Evolutionary conservation across 371 early-diverging fungal species (phyloP), one percentile per base, ranked within the genome.

Genomic region (Mortierella polycephala): DNA sequence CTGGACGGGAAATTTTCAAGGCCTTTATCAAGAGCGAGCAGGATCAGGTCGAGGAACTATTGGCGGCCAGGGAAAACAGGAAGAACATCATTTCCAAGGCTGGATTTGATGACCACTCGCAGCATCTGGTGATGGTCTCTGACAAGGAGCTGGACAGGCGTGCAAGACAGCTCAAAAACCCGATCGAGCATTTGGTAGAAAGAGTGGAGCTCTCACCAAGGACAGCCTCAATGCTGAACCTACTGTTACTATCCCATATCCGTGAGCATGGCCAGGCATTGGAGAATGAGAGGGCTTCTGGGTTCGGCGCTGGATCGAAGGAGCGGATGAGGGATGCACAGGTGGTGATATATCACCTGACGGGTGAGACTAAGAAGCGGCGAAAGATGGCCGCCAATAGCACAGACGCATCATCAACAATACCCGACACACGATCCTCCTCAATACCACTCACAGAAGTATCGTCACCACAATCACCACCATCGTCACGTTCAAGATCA

Each of bases 161-260:
- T 1, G 53, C 53, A 10, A 44, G 53, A 47, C 23, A 49, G 10
- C 40, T 57, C 20, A 54, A 53, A 59, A 13, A 8, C 10, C 69
- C 73, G 13, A 67, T 63, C 16, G 61, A 57, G n/a, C 72, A 79
- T 56, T 23, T 62, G 59, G 62, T 79, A 21, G 73, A 72, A 21
- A 58, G 66, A 14, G 55, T 73, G 20, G 69, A 64, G n/a, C 52
- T 79, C 37, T 66, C 79, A 9, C 51, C 62, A 6, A 59, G 54
- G 13, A 72, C 73, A 11, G 79, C 79, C 1, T 53, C 69, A n/a
- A 72, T 79, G 69, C 46, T 79, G 64, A 79, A 79, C 57, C 52
- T 79, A 20, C 46, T 72, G 54, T 60, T 59, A 13, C 21, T 79
- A 46, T 60, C 73, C 2, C 63, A 73, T 23, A 60, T 79, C 42